These are phyloP conservation scores for Ascochyta koolunga DNA, from an alignment of 2,329 filamentous ascomycete genomes.

Conservation along the genomic window DNA sequence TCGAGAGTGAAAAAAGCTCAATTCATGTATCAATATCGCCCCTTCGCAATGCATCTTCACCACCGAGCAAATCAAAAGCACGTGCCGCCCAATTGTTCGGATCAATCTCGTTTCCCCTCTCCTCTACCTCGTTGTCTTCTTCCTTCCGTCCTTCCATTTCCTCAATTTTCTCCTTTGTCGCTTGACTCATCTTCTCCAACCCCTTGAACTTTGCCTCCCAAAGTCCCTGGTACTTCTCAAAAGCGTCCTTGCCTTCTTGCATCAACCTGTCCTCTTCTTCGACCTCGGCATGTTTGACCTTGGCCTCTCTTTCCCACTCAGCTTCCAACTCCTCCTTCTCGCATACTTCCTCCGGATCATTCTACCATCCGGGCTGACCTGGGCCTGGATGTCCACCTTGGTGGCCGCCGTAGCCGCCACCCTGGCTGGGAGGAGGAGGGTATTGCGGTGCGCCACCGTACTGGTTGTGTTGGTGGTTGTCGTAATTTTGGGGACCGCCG, in stretches of 20 bases:
- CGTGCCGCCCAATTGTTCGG: background rate
- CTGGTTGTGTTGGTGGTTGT: slow-evolving; percentile 41
- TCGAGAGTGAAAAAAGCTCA: background rate
- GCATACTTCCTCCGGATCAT: background rate
- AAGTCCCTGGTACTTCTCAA: background rate
- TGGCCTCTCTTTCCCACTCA: background rate
- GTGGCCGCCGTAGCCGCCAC: slow-evolving; percentile 9
- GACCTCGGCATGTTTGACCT: background rate
- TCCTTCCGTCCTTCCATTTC: background rate
- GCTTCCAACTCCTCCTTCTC: background rate
- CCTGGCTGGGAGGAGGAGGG: slow-evolving; percentile 18
- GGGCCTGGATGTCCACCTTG: slow-evolving; percentile 9
- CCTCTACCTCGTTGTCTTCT: background rate
- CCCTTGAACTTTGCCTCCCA: background rate
- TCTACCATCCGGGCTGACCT: slow-evolving; percentile 37
- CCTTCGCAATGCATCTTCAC: background rate
- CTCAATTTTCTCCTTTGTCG: background rate
- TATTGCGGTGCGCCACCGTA: slow-evolving; percentile 24
- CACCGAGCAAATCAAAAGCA: background rate
- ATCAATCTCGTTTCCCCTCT: background rate
- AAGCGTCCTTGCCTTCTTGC: background rate
- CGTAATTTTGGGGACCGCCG: slow-evolving; percentile 37
- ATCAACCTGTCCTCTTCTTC: background rate
- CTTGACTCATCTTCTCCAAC: background rate
- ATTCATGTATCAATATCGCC: background rate